A percentile compares a stretch with the other conserved stretches of the same genome.
These are phyloP conservation scores for Rostrohypoxylon terebratum DNA, from an alignment of 495 filamentous ascomycete species.

Conservation along the genomic window DNA sequence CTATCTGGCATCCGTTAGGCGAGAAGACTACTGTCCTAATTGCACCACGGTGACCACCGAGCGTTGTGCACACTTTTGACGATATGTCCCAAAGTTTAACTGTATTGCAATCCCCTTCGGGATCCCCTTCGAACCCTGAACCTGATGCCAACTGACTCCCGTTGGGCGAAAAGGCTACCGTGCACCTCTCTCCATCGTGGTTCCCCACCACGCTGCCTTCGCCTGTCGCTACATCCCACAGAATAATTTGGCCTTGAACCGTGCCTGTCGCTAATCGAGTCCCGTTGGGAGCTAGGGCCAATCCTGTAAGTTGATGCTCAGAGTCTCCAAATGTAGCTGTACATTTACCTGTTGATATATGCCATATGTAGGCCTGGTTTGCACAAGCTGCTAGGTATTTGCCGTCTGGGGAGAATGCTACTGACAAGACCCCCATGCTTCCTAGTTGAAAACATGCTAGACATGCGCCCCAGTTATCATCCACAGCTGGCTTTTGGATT, in stretches of 20 bases:
- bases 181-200: too few relatives aligned
- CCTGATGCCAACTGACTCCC: not conserved
- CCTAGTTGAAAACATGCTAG: not conserved
- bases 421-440: not conserved
- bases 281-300: not conserved
- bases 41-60: too few relatives aligned
- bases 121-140: not conserved
- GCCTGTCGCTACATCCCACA: not conserved
- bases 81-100: not conserved
- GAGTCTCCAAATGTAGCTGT: not conserved
- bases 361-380: not conserved
- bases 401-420: not conserved
- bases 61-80: not conserved
- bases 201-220: not conserved
- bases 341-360: not conserved
- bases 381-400: not conserved
- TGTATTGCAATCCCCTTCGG: not conserved
- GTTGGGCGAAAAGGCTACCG: not conserved
- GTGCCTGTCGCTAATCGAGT: not conserved
- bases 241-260: not conserved
- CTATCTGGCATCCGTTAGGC: not conserved
- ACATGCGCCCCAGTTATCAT: not conserved
- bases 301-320: not conserved
- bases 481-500: not conserved
- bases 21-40: not conserved